Evolutionary conservation across 805 yeast genomes (phyloP), one percentile per base, ranked within the genome.

Genomic region (Lachancea mirantina): DNA sequence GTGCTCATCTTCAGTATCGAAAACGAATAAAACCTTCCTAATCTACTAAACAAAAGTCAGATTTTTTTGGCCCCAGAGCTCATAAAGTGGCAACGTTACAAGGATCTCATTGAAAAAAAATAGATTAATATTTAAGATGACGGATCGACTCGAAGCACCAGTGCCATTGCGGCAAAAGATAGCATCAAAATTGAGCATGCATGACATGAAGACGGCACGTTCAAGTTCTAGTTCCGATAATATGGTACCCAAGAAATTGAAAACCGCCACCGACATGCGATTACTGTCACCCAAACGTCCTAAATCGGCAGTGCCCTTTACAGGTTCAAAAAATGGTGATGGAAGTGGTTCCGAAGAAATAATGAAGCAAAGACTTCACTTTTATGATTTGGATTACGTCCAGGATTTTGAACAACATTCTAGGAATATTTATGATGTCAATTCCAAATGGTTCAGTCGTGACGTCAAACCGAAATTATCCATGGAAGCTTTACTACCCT

Each of bases 401-500:
- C 61, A 60, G 2, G 65, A 65, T 42, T 46, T 37, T 9, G 58
- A 57, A 0, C 59, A 58, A 27, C 55, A 61, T 41, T 23, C 41
- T 14, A 40, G 46, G 25, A 44, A 45, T 4, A 38, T 56, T 1
- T 35, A 50, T 24, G 60, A 66, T 40, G 53, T 59, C 8, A 30
- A 47, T 2, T 66, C 71, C 2, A 55, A 52, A 36, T 66, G 66
- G 64, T 66, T 51, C 36, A 47, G 65, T 9, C 52, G 67, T 38
- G 41, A 48, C 4, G 49, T 53, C 7, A 51, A 52, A 23, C 61
- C 67, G 23, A 49, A 50, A 16, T 47, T 62, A 26, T 32, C 49
- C 17, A 37, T 62, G 25, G 52, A 50, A 16, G 57, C 51, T 11
- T 48, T 71, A 30, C 64, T 89, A 17, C 97, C 97, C 0, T 92